Base-by-base conservation (phyloP, 345 rosid species). In the Gynandropsis gynandra region DNA sequence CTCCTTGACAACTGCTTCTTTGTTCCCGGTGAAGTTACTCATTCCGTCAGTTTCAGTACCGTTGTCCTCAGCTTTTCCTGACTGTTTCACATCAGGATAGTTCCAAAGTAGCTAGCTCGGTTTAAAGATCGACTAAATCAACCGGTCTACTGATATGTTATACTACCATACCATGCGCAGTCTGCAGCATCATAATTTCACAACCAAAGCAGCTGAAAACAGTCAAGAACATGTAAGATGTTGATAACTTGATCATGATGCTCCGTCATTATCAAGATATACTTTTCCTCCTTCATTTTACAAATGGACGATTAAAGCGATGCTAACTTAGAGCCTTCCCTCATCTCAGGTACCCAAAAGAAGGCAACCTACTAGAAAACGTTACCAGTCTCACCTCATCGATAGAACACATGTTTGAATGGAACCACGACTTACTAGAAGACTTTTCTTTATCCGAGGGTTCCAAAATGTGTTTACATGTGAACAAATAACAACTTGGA, bases 21-120 rank as follows among this genome's bases (percentile, higher is more conserved):
- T 49, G 37, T 9, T 61, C 17, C 40, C 3, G 12, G 16, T 33
- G 53, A 40, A 24, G 61, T 27, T 42, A 20, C 15, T 47, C 14
- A 39, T 32, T 13, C 42, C 38, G 14, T 55, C 56, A 33, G 41
- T 35, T 42, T 63, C 46, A 41, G 56, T 40, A 41, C 32, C 6
- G 21, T 39, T 56, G 61, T 64, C 24, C 47, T 54, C 50, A 49
- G 37, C 24, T 65, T 57, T 63, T 62, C 15, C 52, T 47, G 50
- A 72, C 95, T 90, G 77, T 43, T 64, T 43, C 49, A 56, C n/a
- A 37, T 9, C 9, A 48, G 32, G 18, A 7, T 7, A 8, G n/a
- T 19, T 17, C 11, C 12, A 12, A 14, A 44, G 20, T 16, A 44
- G 10, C 41, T 37, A 2, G 41, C 39, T 4, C 41, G 57, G 31